phyloP scores from a whole-genome alignment of 2,329 filamentous ascomycete genomes.

The Elsinoe batatas region DNA sequence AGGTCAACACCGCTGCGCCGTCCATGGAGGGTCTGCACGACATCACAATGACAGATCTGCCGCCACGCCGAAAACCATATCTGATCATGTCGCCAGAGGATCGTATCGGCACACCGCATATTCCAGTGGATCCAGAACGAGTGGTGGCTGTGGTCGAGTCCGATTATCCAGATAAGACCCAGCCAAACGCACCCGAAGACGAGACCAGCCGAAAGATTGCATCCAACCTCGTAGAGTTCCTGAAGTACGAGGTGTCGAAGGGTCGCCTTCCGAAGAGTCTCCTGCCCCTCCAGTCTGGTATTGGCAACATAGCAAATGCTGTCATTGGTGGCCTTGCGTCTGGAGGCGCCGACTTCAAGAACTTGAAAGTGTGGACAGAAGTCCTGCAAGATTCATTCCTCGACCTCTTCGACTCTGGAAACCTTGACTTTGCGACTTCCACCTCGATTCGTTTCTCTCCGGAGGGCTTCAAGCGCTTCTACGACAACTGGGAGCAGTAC shows the following conservation, averaged over 20 bases:
- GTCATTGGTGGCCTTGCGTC: constrained; percentile 74
- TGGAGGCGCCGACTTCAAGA: constrained; percentile 65
- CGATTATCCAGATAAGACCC: constrained; percentile 68
- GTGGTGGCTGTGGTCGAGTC: constrained; percentile 78
- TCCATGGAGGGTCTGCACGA: constrained; percentile 84
- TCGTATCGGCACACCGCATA: constrained; percentile 71
- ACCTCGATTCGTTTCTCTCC: constrained; percentile 87
- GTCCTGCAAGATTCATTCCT: constrained; percentile 89
- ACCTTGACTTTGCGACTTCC: constrained; percentile 80
- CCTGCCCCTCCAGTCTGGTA: constrained; percentile 74
- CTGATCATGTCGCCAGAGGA: constrained; percentile 78
- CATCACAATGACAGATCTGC: constrained; percentile 79
- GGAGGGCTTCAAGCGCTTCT: constrained; percentile 84
- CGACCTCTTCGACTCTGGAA: constrained; percentile 80
- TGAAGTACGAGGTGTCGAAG: constrained; percentile 73
- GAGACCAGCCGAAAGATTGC: constrained; percentile 64
- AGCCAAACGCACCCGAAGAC: constrained; percentile 67
- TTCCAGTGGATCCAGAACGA: constrained; percentile 75
- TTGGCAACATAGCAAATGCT: constrained; percentile 88
- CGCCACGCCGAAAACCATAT: constrained; percentile 73
- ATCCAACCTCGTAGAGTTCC: constrained; percentile 68
- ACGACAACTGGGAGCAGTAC: constrained; percentile 73
- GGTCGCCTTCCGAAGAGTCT: constrained; percentile 69
- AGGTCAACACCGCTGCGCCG: constrained; percentile 79
- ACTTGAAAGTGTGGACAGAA: constrained; percentile 88